Evolutionary conservation across 164 flowering plant species (phyloP).

Genomic region (Piper longum): DNA sequence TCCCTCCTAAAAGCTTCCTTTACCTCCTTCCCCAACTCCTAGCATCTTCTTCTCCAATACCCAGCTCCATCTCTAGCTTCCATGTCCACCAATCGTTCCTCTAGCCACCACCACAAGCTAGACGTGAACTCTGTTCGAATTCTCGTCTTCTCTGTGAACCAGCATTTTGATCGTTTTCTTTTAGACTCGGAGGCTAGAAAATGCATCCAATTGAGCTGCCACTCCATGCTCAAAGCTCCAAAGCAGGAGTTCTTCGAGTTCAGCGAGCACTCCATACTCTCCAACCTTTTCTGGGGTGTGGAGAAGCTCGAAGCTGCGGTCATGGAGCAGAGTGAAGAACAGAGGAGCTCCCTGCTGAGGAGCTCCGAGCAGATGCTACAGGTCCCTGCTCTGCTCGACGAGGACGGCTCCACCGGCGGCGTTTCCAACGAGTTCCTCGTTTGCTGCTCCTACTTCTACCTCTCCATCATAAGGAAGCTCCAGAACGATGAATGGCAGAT

Average conservation of each 20-base stretch:
- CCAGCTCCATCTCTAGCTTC: conserved; percentile 6
- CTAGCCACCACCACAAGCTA: conserved; percentile 16
- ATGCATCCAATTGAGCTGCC: conserved; percentile 30
- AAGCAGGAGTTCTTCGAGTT: conserved; percentile 47
- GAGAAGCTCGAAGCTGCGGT: conserved; percentile 40
- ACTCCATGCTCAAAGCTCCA: conserved; percentile 23
- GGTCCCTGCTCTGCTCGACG: conserved; percentile 53
- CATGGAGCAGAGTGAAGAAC: conserved; percentile 19
- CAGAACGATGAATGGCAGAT: conserved; percentile 58
- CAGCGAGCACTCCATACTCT: conserved; percentile 43
- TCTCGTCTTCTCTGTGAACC: conserved; percentile 29
- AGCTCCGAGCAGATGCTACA: conserved; percentile 60
- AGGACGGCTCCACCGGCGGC: conserved; percentile 43
- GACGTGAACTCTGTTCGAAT: conserved; percentile 23
- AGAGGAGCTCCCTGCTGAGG: conserved; percentile 18
- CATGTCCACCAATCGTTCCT: conserved; percentile 18
- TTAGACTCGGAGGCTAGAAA: conserved; percentile 17
- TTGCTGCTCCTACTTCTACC: conserved; percentile 50
- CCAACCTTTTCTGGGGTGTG: conserved; percentile 72
- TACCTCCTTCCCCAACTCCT: not conserved
- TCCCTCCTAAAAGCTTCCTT: not conserved
- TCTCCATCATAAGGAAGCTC: conserved; percentile 40
- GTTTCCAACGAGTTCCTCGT: conserved; percentile 36
- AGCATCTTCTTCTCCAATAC: not conserved
- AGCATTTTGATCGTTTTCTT: conserved; percentile 19